Conservation (phyloP, 2,329 filamentous ascomycete genomes). For the Monosporascus sp. region DNA sequence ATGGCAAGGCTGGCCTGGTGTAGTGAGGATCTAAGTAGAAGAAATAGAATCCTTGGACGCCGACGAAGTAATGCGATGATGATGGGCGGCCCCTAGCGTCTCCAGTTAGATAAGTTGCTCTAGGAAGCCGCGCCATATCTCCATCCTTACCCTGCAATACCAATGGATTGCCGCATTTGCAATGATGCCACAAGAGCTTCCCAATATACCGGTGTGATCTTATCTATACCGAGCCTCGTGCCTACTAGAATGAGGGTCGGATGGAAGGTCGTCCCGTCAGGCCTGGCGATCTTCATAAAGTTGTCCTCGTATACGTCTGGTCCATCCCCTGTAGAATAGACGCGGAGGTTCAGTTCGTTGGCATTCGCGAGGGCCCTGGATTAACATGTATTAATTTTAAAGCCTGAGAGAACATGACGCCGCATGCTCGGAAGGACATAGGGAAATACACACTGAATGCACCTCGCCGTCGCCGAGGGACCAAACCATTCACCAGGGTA, state of each 20-base stretch:
- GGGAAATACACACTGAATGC: slow-evolving; percentile 69
- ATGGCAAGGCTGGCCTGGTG: slow-evolving; percentile 71
- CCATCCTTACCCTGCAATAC: slow-evolving; percentile 76
- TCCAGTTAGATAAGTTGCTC: slow-evolving; percentile 5
- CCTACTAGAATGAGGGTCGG: slow-evolving; percentile 88
- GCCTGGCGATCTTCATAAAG: slow-evolving; percentile 72
- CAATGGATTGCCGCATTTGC: slow-evolving; percentile 87
- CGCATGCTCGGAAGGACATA: neutral
- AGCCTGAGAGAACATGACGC: neutral
- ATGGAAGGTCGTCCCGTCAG: slow-evolving; percentile 60
- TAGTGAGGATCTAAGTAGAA: slow-evolving; percentile 96
- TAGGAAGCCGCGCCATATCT: neutral
- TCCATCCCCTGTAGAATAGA: slow-evolving; percentile 86
- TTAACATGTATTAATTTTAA: neutral
- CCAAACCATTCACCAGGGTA: slow-evolving; percentile 98
- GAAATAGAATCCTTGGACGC: slow-evolving; percentile 64
- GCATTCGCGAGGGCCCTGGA: slow-evolving; percentile 68
- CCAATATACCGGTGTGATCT: slow-evolving; percentile 92
- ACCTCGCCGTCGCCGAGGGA: slow-evolving; percentile 89
- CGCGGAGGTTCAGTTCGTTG: slow-evolving; percentile 61
- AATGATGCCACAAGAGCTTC: slow-evolving; percentile 82
- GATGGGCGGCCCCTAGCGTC: slow-evolving; percentile 76
- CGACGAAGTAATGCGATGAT: slow-evolving; percentile 66
- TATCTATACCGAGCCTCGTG: slow-evolving; percentile 86
- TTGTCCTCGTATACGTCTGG: slow-evolving; percentile 90